A percentile compares a stretch with the other conserved stretches of the same genome.
Conservation (phyloP, 352 stramenopile genomes). For the Pythium vanterpoolii region DNA sequence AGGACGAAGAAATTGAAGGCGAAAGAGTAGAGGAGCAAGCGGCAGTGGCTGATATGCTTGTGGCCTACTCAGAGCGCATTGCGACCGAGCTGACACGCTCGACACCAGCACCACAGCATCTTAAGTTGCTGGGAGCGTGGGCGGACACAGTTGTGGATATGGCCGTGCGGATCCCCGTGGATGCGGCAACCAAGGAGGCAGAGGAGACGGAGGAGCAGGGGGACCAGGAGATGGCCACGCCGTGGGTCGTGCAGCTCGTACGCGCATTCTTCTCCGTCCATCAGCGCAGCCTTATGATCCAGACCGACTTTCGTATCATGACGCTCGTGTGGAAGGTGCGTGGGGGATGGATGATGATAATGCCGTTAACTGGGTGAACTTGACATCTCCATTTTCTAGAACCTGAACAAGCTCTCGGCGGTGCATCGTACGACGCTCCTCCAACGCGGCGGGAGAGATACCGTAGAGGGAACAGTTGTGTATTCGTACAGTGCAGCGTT, state of each 20-base stretch:
- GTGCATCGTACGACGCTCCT: slow-evolving; percentile 2
- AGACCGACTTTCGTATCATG: slow-evolving; percentile 17
- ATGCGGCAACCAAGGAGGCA: background rate
- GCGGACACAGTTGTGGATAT: slow-evolving; percentile 15
- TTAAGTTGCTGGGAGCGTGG: slow-evolving; percentile 6
- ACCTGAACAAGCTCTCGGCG: slow-evolving; percentile 22
- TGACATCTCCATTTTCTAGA: background rate
- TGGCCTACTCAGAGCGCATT: slow-evolving; percentile 7
- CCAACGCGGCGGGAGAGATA: background rate
- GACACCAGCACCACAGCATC: background rate
- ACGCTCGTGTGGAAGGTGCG: slow-evolving; percentile 26
- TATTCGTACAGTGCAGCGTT: slow-evolving; percentile 6
- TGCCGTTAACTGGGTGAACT: background rate
- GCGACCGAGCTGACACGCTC: slow-evolving; percentile 6
- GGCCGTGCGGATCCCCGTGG: background rate
- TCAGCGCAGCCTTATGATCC: background rate
- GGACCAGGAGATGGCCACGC: background rate
- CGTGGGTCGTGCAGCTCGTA: slow-evolving; percentile 12
- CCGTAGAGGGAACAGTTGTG: background rate
- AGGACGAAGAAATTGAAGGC: background rate
- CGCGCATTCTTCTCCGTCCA: slow-evolving; percentile 15
- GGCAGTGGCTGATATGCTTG: background rate
- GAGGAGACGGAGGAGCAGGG: background rate
- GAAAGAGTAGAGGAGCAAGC: background rate
- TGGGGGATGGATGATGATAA: background rate